A percentile compares a stretch with the other conserved stretches of the same genome.
phyloP scores from a whole-genome alignment of 2,329 filamentous ascomycete genomes.

The Fusarium mangiferae region DNA sequence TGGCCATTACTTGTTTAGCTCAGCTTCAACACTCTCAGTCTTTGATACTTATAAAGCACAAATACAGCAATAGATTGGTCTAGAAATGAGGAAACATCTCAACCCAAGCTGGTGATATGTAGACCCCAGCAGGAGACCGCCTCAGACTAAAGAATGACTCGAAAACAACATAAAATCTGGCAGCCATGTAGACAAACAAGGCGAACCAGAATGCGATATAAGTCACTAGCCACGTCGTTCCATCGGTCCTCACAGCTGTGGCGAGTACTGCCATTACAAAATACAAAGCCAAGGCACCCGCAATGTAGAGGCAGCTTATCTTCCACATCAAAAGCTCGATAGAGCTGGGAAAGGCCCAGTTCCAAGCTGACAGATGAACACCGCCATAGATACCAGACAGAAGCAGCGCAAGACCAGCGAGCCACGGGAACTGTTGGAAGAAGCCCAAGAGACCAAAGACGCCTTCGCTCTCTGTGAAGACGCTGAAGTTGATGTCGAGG shows the following conservation, averaged over 20 bases:
- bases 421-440: slow-evolving; percentile 2
- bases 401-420: slow-evolving; percentile 3
- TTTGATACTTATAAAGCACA: background rate
- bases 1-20: background rate
- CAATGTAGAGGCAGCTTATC: background rate
- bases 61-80: background rate
- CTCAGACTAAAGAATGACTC: background rate
- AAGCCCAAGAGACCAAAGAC: slow-evolving; percentile 4
- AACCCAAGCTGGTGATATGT: background rate
- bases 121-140: background rate
- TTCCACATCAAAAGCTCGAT: background rate
- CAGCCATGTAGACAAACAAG: background rate
- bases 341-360: slow-evolving; percentile 1
- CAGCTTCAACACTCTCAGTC: background rate
- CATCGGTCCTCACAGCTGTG: background rate
- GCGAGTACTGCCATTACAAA: background rate
- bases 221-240: background rate
- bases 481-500: background rate
- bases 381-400: slow-evolving; percentile 1
- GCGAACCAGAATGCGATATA: background rate
- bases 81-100: slow-evolving; percentile 4
- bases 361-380: slow-evolving; percentile 1
- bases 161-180: background rate
- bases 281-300: background rate
- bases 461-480: slow-evolving; percentile 1